Conservation (phyloP, 179 eudicot species). For the Silene vulgaris region DNA sequence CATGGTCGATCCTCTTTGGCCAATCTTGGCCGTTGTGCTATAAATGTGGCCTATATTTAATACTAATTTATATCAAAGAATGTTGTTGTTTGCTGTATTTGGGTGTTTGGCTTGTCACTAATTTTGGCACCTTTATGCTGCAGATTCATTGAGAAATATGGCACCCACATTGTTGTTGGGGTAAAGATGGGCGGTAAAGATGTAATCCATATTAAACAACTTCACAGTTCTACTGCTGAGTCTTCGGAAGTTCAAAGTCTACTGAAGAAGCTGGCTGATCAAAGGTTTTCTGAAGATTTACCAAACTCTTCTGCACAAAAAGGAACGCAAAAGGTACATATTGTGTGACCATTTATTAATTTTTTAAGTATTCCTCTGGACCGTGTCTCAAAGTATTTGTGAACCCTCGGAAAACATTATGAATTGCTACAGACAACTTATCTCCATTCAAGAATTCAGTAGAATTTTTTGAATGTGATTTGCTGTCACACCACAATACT, state of each 20-base stretch:
- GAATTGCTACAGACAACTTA: background rate
- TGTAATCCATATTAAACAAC: constrained; percentile 80
- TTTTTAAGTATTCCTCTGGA: constrained; percentile 8
- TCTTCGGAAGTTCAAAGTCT: constrained; percentile 65
- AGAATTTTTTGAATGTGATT: constrained; percentile 12
- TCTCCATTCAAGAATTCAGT: background rate
- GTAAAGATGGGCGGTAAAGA: constrained; percentile 98
- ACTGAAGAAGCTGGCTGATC: constrained; percentile 74
- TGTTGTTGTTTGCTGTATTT: background rate
- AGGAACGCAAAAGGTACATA: constrained; percentile 51
- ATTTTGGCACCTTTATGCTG: constrained; percentile 18
- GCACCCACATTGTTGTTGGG: constrained; percentile 88
- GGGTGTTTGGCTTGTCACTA: background rate
- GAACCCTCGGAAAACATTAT: background rate
- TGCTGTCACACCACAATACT: constrained; percentile 10
- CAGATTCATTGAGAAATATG: constrained; percentile 94
- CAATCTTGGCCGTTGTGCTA: background rate
- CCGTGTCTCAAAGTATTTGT: background rate
- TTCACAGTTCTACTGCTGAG: constrained; percentile 50
- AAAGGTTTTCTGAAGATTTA: constrained; percentile 55
- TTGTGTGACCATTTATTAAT: background rate
- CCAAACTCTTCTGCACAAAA: constrained; percentile 24
- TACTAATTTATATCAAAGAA: background rate
- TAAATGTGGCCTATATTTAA: background rate
- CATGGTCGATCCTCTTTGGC: background rate